Evolutionary conservation across 1,284 basidiomycete genomes (phyloP).

Genomic region (Cryptococcus neoformans): DNA sequence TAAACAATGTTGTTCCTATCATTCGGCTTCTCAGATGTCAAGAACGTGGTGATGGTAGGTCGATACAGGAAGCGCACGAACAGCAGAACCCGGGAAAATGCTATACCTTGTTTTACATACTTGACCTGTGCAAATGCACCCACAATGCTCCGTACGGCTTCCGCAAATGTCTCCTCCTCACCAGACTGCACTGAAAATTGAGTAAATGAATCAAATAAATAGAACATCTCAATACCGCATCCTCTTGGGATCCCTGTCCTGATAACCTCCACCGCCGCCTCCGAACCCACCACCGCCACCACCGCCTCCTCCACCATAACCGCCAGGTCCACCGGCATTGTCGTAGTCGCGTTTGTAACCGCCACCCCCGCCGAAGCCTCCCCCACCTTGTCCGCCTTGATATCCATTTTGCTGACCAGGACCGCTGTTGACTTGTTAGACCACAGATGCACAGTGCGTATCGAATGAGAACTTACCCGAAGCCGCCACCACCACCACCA

Average conservation of each 20-base stretch:
- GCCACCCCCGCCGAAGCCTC: slow-evolving; percentile 6
- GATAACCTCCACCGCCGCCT: slow-evolving; percentile 9
- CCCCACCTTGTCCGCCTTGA: slow-evolving; percentile 4
- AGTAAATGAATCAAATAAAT: not conserved
- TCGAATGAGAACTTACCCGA: slow-evolving; percentile 8
- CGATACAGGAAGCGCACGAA: not conserved
- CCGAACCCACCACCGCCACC: slow-evolving; percentile 1
- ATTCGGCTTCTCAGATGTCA: no score
- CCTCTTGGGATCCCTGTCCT: slow-evolving; percentile 24
- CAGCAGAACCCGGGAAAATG: not conserved
- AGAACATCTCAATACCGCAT: slow-evolving; percentile 17
- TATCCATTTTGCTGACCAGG: slow-evolving; percentile 12
- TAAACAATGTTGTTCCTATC: no score
- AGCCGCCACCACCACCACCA: slow-evolving; percentile 8
- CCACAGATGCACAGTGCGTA: not conserved
- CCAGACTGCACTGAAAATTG: no score
- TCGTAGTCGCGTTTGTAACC: slow-evolving; percentile 21
- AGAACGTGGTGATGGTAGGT: not conserved
- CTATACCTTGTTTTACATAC: slow-evolving; percentile 12
- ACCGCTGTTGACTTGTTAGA: slow-evolving; percentile 1
- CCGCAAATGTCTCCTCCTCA: no score
- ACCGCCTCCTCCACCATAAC: slow-evolving; percentile 5
- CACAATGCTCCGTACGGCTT: not conserved
- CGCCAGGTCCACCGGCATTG: slow-evolving; percentile 6
- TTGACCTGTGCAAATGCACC: slow-evolving; percentile 8